Percentiles rank a stretch among this genome's conserved stretches.
Evolutionary conservation across 306 rosid species (phyloP).

Genomic region (Castanea sativa): DNA sequence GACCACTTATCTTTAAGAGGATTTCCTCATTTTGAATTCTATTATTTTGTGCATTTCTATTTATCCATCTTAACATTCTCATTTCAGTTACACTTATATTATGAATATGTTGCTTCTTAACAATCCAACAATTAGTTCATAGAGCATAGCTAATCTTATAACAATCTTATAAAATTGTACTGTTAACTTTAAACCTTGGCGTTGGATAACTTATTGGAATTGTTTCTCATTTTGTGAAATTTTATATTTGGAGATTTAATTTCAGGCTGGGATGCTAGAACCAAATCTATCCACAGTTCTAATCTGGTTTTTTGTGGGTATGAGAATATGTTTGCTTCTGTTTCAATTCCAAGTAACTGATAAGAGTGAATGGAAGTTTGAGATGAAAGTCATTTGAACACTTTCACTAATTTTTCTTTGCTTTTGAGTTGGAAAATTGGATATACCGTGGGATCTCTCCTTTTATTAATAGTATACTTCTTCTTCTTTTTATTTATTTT

Average conservation of each 20-base stretch:
- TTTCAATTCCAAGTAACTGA: background rate
- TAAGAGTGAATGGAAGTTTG: background rate
- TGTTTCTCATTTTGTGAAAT: background rate
- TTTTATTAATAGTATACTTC: too few relatives aligned
- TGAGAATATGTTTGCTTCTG: background rate
- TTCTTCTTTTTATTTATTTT: too few relatives aligned
- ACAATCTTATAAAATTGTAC: too few relatives aligned
- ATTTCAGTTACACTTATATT: too few relatives aligned
- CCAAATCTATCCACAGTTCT: background rate
- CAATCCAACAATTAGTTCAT: too few relatives aligned
- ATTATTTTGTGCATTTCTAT: too few relatives aligned
- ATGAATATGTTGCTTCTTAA: too few relatives aligned
- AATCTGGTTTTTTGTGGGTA: background rate
- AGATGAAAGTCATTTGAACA: background rate
- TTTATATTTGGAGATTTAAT: background rate
- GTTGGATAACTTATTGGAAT: background rate
- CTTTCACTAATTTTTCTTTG: background rate
- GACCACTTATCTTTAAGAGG: too few relatives aligned
- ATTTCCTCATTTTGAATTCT: too few relatives aligned
- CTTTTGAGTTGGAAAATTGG: background rate
- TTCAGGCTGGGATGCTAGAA: background rate
- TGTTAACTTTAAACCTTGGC: background rate
- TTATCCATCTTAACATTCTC: too few relatives aligned
- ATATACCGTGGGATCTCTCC: background rate
- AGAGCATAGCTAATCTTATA: too few relatives aligned